Conservation (phyloP, 2,329 filamentous ascomycete genomes). For the Cryphonectria naterciae region DNA sequence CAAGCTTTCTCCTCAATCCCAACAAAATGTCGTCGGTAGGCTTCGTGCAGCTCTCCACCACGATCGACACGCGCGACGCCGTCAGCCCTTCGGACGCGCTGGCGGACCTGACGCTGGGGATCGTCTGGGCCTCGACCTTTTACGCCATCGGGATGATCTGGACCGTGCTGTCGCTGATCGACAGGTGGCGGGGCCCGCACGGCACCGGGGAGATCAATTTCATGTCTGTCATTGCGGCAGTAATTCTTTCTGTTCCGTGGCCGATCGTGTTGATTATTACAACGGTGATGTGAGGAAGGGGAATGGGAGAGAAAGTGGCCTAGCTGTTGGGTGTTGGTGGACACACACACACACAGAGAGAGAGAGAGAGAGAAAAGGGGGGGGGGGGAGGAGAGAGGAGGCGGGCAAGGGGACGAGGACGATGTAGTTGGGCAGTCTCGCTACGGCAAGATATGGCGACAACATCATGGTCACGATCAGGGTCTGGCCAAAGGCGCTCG, state of each 20-base stretch:
- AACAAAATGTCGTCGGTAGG: constrained; percentile 22
- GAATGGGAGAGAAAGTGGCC: not conserved
- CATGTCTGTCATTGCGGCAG: constrained; percentile 30
- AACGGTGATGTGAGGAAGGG: constrained; percentile 1
- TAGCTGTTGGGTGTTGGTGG: not conserved
- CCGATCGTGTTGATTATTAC: constrained; percentile 32
- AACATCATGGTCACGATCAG: not conserved
- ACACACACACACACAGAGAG: not conserved
- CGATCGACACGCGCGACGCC: constrained; percentile 3
- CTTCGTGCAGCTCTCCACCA: constrained; percentile 17
- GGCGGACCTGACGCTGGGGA: constrained; percentile 31
- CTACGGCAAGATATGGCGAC: not conserved
- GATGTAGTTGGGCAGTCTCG: not conserved
- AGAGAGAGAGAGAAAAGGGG: not conserved
- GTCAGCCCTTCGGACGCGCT: constrained; percentile 27
- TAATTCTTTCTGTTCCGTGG: constrained; percentile 32
- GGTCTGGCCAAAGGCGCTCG: not conserved
- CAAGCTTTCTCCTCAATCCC: too few species aligned
- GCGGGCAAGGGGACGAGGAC: too few species aligned
- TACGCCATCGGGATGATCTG: constrained; percentile 36
- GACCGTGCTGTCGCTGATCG: constrained; percentile 33
- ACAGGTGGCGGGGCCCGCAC: constrained; percentile 36
- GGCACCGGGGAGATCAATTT: constrained; percentile 31
- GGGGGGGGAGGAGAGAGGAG: not conserved
- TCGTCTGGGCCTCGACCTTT: constrained; percentile 30